phyloP scores from a whole-genome alignment of 371 early-diverging fungal species.

The Fennellomyces sp. region DNA sequence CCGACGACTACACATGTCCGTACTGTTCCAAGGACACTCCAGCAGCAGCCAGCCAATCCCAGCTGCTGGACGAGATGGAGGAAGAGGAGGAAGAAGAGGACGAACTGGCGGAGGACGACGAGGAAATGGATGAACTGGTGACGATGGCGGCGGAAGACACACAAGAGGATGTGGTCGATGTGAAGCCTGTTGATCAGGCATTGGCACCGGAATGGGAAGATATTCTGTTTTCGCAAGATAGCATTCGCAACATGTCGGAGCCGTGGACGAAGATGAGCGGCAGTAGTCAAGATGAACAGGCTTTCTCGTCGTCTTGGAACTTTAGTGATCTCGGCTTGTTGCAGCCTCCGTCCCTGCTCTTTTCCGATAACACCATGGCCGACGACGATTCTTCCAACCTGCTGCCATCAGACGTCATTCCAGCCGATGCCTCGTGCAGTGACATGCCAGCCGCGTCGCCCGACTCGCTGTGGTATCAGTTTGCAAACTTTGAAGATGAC shows the following conservation, averaged over 20 bases:
- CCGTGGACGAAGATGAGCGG: slow-evolving; percentile 6
- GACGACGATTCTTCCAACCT: slow-evolving; percentile 19
- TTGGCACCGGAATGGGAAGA: neutral
- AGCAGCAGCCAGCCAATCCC: neutral
- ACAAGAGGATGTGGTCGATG: neutral
- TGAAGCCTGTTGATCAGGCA: neutral
- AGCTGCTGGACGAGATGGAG: neutral
- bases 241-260: neutral
- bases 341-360: slow-evolving; percentile 27
- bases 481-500: slow-evolving; percentile 46
- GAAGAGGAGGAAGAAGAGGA: slow-evolving; percentile 14
- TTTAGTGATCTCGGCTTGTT: slow-evolving; percentile 21
- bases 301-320: slow-evolving; percentile 18
- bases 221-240: neutral
- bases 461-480: slow-evolving; percentile 36
- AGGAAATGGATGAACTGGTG: neutral
- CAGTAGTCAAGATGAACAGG: slow-evolving; percentile 23
- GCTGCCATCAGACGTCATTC: slow-evolving; percentile 10
- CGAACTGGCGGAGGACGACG: slow-evolving; percentile 12
- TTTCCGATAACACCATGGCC: slow-evolving; percentile 26
- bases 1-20: slow-evolving; percentile 49
- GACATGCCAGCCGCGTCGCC: neutral
- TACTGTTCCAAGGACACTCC: slow-evolving; percentile 28
- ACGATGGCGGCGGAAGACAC: neutral
- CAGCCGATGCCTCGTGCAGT: neutral